Conservation (phyloP, 202 grass and related monocot species). For the Saccharum hybrid region DNA sequence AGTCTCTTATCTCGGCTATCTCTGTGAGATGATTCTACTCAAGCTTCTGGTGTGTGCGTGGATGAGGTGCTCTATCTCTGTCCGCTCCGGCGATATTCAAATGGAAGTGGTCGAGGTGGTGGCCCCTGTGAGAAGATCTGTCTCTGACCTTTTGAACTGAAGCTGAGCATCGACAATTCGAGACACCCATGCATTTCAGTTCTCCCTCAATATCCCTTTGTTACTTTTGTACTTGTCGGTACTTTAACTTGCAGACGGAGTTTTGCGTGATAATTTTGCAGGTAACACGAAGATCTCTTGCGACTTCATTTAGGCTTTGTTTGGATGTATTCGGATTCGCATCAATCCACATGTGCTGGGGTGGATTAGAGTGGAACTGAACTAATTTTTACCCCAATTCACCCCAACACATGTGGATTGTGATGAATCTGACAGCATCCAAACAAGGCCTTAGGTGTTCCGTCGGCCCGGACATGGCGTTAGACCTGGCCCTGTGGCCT, state of each 20-base stretch:
- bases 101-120: constrained; percentile 35
- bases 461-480: too few species aligned
- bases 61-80: not conserved
- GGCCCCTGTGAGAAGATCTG: constrained; percentile 46
- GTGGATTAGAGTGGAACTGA: too few species aligned
- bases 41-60: not conserved
- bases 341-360: too few species aligned
- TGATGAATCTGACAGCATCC: too few species aligned
- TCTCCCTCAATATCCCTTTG: not conserved
- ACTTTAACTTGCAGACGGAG: not conserved
- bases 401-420: too few species aligned
- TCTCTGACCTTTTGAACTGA: constrained; percentile 35
- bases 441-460: too few species aligned
- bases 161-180: constrained; percentile 14
- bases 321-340: too few species aligned
- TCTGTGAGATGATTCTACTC: not conserved
- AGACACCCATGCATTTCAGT: constrained; percentile 23
- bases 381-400: too few species aligned
- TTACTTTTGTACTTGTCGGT: constrained; percentile 3
- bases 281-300: not conserved
- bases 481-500: too few species aligned
- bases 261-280: not conserved
- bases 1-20: constrained; percentile 15
- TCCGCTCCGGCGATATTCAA: constrained; percentile 5
- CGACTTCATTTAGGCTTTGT: too few species aligned